Evolutionary conservation across 106 monocot genomes (phyloP), one percentile per base, ranked within the genome.

Genomic region (Dioscorea zingiberensis): DNA sequence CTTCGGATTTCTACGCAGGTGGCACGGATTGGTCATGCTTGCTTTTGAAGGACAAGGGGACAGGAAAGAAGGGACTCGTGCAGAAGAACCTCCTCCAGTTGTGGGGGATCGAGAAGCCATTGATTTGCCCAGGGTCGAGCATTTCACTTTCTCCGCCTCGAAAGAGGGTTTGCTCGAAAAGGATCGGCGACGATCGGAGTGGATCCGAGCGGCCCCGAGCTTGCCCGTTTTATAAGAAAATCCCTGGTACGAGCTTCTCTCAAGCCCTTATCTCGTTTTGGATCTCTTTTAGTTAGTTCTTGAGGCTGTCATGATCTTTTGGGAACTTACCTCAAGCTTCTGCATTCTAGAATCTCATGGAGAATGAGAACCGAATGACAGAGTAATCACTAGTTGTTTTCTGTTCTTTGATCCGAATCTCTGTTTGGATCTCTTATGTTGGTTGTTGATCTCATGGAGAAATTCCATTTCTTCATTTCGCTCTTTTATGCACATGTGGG

Each of bases 191-290:
- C 18, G 55, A 38, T 38, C 38, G 30, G 8, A 32, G 29, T 26
- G 71, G 58, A 44, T 25, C 18, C 44, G 55, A 30, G 44, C 70
- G 63, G 68, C 69, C 69, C 21, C 80, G 74, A 3, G 21, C 47
- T 25, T 87, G 87, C 65, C 87, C 87, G 13, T 87, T 87, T 64
- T 87, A 87, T 58, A 87, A 87, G 77, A 83, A 87, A 44, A 74
- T 87, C 22, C 71, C 83, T 27, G 87, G 87, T 83, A 21, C 68
- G 9, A 0, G 3, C 64, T 66, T n/a, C 44, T 45, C 44, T 44
- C 19, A 10, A 2, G 17, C 21, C 14, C 44, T 62, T n/a, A 44
- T 62, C n/a, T 44, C 16, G 7, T 2, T 44, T 10, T 7, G 6
- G 26, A 12, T n/a, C n/a, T 3, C 8, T 32, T 21, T 44, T 44